Conservation (phyloP, 495 filamentous ascomycete species). For the Penicillium argentinense region DNA sequence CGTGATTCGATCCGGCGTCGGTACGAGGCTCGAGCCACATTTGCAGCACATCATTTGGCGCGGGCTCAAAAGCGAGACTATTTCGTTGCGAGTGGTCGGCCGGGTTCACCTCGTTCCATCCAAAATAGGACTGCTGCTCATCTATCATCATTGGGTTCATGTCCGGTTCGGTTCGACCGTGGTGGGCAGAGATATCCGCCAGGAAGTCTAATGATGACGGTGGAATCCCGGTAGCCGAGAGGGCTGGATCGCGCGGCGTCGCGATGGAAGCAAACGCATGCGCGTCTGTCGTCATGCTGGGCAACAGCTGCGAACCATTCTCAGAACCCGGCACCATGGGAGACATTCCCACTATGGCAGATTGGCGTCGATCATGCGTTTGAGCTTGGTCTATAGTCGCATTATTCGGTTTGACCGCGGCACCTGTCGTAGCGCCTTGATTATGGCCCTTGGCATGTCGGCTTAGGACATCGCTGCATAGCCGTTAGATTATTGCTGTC, state of each 20-base stretch:
- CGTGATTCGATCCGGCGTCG: constrained; percentile 36
- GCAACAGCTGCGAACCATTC: constrained; percentile 23
- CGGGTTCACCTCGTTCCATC: constrained; percentile 35
- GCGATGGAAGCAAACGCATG: constrained; percentile 16
- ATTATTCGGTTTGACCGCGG: constrained; percentile 21
- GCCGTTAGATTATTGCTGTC: constrained; percentile 14
- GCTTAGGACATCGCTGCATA: constrained; percentile 50
- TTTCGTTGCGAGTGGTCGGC: constrained; percentile 26
- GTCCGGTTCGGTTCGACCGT: constrained; percentile 33
- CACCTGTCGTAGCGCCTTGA: constrained; percentile 23
- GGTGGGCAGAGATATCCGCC: constrained; percentile 41
- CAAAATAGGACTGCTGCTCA: constrained; percentile 33
- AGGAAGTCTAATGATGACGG: constrained; percentile 40
- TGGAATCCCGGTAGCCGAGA: constrained; percentile 23
- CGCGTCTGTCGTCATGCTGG: constrained; percentile 12
- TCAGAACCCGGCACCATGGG: constrained; percentile 12
- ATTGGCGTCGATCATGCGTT: constrained; percentile 21
- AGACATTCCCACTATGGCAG: constrained; percentile 16
- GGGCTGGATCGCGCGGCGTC: constrained; percentile 26
- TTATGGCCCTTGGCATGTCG: constrained; percentile 53
- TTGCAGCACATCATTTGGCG: constrained; percentile 39
- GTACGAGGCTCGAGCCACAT: constrained; percentile 42
- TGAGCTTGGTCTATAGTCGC: constrained; percentile 14
- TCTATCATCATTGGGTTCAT: constrained; percentile 37
- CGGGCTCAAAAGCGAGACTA: constrained; percentile 24